Conservation (phyloP, 352 stramenopile species). For the Achlya hypogyna region DNA sequence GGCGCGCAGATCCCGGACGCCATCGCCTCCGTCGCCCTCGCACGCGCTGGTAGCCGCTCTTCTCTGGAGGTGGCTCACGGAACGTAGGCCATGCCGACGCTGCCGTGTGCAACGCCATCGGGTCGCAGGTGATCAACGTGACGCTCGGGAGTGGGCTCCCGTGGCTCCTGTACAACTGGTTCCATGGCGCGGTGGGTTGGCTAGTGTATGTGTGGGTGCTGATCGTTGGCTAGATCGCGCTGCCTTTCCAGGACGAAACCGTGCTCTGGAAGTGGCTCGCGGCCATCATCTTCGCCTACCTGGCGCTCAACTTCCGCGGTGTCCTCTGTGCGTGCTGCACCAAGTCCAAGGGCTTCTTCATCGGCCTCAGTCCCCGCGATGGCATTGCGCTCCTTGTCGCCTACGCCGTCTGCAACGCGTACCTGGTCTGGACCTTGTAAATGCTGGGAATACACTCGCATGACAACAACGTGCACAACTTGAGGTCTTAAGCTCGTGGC, state of each 20-base stretch:
- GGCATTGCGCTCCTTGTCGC: conserved; percentile 14
- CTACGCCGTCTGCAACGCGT: conserved; percentile 13
- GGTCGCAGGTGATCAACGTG: conserved; percentile 84
- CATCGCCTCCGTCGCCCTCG: conserved; percentile 72
- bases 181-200: conserved; percentile 30
- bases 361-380: conserved; percentile 15
- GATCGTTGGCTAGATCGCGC: conserved; percentile 1
- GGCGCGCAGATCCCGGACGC: conserved; percentile 74
- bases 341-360: conserved; percentile 20
- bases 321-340: conserved; percentile 17
- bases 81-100: conserved; percentile 50
- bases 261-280: conserved; percentile 6
- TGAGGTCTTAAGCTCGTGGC: too few relatives aligned
- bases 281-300: conserved; percentile 16
- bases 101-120: conserved; percentile 74
- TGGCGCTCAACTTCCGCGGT: conserved; percentile 18
- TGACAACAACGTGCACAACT: background rate
- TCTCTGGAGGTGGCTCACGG: background rate
- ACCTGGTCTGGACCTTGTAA: conserved; percentile 1
- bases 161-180: conserved; percentile 70
- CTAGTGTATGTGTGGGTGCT: background rate
- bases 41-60: conserved; percentile 30
- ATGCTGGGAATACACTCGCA: background rate
- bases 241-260: conserved; percentile 11
- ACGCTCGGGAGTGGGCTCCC: conserved; percentile 61